Conservation (phyloP, 768 basidiomycete genomes). For the Baorangia bicolor region DNA sequence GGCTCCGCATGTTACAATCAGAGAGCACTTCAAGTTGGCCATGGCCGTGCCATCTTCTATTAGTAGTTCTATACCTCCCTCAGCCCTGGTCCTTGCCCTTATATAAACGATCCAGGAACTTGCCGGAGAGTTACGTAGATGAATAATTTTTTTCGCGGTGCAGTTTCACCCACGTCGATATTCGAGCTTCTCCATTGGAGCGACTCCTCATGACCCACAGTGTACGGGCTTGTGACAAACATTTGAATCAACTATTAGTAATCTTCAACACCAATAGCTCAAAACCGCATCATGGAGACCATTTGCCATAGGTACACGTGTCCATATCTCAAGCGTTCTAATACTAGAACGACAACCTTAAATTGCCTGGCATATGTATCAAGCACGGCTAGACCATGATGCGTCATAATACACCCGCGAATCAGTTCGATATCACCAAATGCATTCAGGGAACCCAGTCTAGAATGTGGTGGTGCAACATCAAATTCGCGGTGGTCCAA, state of each 20-base stretch:
- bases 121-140: slow-evolving; percentile 15
- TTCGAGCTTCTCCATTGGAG: no score
- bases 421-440: slow-evolving; percentile 11
- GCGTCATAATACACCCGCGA: not conserved
- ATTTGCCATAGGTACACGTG: not conserved
- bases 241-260: not conserved
- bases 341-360: slow-evolving; percentile 4
- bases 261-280: not conserved
- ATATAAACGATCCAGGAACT: not conserved
- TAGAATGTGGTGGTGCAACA: slow-evolving; percentile 3
- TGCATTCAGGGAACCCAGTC: slow-evolving; percentile 4
- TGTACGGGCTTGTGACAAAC: not conserved
- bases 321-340: not conserved
- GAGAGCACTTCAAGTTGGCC: no score
- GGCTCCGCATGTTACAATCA: not conserved
- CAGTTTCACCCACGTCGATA: no score
- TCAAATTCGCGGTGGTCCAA: not conserved
- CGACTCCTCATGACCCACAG: no score
- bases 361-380: not conserved
- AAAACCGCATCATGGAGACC: not conserved
- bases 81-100: not conserved
- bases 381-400: not conserved
- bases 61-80: not conserved
- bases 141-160: not conserved
- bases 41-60: not conserved